A percentile compares a stretch with the other conserved stretches of the same genome.
These are phyloP conservation scores for Trypanosoma scelopori DNA, from an alignment of 208 protist species.

Conservation along the genomic window DNA sequence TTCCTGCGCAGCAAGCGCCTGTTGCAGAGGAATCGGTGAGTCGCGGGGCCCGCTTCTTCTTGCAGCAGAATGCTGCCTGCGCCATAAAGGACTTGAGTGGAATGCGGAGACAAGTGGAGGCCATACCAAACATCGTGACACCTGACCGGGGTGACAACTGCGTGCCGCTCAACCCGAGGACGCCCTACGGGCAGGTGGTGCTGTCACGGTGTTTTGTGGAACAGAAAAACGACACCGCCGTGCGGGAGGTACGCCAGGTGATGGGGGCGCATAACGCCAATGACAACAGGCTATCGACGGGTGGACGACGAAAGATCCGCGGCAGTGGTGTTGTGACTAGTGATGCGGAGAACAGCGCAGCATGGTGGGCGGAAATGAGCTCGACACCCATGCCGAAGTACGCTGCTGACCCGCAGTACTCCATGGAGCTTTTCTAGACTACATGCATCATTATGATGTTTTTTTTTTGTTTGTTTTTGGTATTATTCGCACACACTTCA, in stretches of 20 bases:
- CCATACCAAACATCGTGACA: constrained; percentile 3
- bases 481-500: background rate
- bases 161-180: constrained; percentile 29
- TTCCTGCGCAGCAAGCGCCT: background rate
- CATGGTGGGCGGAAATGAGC: constrained; percentile 88
- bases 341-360: constrained; percentile 25
- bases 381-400: constrained; percentile 76
- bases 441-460: background rate
- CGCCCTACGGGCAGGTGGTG: constrained; percentile 75
- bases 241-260: constrained; percentile 85
- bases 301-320: constrained; percentile 31
- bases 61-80: constrained; percentile 31
- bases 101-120: constrained; percentile 32
- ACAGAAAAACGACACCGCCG: constrained; percentile 85
- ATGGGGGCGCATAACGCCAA: constrained; percentile 78
- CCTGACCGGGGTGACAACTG: constrained; percentile 17
- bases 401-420: constrained; percentile 86
- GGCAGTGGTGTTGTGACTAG: constrained; percentile 42
- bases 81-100: constrained; percentile 54
- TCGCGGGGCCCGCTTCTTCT: constrained; percentile 15
- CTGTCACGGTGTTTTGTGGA: constrained; percentile 85
- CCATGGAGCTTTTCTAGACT: constrained; percentile 87
- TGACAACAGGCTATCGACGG: constrained; percentile 43
- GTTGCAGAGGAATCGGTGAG: background rate
- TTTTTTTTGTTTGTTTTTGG: constrained; percentile 1